Base-by-base conservation (phyloP, 805 yeast species). In the Yarrowia alimentaria region DNA sequence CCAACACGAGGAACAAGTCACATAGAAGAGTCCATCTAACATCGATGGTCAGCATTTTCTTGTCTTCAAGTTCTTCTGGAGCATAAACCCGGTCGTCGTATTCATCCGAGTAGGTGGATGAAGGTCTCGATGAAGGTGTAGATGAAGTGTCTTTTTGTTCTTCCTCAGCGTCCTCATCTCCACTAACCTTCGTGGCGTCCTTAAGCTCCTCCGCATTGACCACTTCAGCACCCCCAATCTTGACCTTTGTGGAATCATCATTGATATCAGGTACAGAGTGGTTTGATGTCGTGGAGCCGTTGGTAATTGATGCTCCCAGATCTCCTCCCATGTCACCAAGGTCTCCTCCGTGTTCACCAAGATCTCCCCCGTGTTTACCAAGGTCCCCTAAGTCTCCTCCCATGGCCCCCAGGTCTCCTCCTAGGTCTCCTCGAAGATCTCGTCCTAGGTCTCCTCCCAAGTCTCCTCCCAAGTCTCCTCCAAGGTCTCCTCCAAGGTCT, bases 1-100 rank as follows among this genome's bases (percentile, higher is more conserved):
- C 68, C 2, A 91, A 70, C 8, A 86, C 74, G 32, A 93, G 70
- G 61, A 91, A 91, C 38, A 93, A 68, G 64, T 93, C 99, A 68
- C 99, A 94, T 5, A 93, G 70, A 11, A 91, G 77, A 0, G 96
- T 90, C 99, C 99, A 94, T 22, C 90, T 79, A 17, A 93, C 76
- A 60, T 90, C 96, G 51, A 85, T 75, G 20, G 81, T 78, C 6
- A 83, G 45, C 10, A 58, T 59, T 28, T 57, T 54, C 43, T 53
- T 50, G 20, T 58, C 56, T n/a, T 57, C 53, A 14, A 61, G 35
- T 2, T 57, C 56, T 8, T 58, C 63, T 1, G 64, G 61, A 8
- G 54, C 28, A 22, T 55, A 52, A 6, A 60, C 51, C 12, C 50
- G 35, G 7, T 43, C 50, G 11, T 43, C 50, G 7, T 43, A 43